These are phyloP conservation scores for Letharia columbiana DNA, from an alignment of 495 filamentous ascomycete genomes.

Conservation along the genomic window DNA sequence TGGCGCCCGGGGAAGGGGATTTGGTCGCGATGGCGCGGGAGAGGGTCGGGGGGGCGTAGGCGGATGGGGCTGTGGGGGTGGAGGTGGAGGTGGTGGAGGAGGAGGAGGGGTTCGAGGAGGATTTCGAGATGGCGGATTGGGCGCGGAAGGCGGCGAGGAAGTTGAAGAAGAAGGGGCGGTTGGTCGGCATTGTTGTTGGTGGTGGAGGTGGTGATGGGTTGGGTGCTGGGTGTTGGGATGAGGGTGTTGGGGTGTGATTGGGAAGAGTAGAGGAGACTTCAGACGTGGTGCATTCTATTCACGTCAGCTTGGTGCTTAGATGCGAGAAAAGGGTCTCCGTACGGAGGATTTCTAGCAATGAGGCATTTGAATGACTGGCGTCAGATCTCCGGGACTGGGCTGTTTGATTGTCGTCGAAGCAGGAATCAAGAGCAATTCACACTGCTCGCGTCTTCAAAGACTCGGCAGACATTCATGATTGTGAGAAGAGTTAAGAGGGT, in stretches of 20 bases:
- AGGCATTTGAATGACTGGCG: constrained; percentile 10
- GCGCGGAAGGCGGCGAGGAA: constrained; percentile 78
- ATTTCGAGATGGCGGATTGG: constrained; percentile 35
- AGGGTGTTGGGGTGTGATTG: not conserved
- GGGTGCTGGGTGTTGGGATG: not conserved
- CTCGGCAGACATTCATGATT: not conserved
- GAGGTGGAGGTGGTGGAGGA: constrained; percentile 26
- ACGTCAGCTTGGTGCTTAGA: not conserved
- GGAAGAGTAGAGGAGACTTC: not conserved
- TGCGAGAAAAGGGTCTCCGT: not conserved
- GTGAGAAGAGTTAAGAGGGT: not conserved
- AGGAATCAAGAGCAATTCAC: not conserved
- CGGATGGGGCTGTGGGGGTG: constrained; percentile 24
- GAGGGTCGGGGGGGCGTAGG: constrained; percentile 14
- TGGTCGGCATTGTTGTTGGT: constrained; percentile 50
- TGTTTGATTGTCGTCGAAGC: not conserved
- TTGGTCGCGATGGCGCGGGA: constrained; percentile 31
- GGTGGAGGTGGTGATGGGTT: constrained; percentile 2
- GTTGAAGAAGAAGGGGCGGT: constrained; percentile 76
- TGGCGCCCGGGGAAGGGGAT: constrained; percentile 20
- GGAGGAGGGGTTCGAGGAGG: constrained; percentile 23
- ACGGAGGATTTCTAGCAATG: not conserved
- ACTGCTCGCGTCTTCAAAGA: not conserved
- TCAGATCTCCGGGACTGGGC: not conserved
- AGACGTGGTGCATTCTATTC: not conserved